phyloP scores from a whole-genome alignment of 768 basidiomycete species.

The Phaeolepiota aurea region DNA sequence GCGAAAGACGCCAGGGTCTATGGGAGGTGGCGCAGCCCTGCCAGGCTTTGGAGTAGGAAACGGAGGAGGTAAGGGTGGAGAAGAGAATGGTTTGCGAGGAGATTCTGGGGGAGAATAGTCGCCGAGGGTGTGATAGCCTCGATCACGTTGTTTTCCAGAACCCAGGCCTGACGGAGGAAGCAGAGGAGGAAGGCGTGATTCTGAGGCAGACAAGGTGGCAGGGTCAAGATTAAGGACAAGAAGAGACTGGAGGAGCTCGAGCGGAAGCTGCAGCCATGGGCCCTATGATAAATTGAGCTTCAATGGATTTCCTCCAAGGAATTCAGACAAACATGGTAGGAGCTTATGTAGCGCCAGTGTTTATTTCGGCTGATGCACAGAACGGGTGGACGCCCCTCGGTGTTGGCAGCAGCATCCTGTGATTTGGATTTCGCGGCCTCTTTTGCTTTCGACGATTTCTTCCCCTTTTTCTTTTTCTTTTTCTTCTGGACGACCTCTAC shows the following conservation, averaged over 20 bases:
- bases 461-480: slow-evolving; percentile 61
- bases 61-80: slow-evolving; percentile 32
- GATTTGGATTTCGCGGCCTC: slow-evolving; percentile 14
- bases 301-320: slow-evolving; percentile 4
- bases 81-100: slow-evolving; percentile 24
- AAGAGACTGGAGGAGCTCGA: slow-evolving; percentile 79
- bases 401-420: slow-evolving; percentile 20
- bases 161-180: slow-evolving; percentile 18
- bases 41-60: slow-evolving; percentile 51
- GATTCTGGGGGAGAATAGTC: slow-evolving; percentile 39
- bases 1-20: slow-evolving; percentile 83
- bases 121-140: slow-evolving; percentile 32
- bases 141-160: slow-evolving; percentile 33
- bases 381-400: slow-evolving; percentile 49
- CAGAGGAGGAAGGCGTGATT: slow-evolving; percentile 28
- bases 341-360: slow-evolving; percentile 91
- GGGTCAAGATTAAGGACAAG: slow-evolving; percentile 75
- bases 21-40: slow-evolving; percentile 74
- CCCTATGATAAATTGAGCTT: slow-evolving; percentile 42
- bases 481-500: slow-evolving; percentile 35
- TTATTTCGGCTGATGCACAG: slow-evolving; percentile 90
- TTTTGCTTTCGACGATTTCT: slow-evolving; percentile 43
- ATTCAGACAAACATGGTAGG: slow-evolving; percentile 65
- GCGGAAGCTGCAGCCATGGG: slow-evolving; percentile 84
- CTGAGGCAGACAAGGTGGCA: slow-evolving; percentile 43